Base-by-base conservation (phyloP, 2,329 filamentous ascomycete genomes). In the Geoglossum cookeanum region DNA sequence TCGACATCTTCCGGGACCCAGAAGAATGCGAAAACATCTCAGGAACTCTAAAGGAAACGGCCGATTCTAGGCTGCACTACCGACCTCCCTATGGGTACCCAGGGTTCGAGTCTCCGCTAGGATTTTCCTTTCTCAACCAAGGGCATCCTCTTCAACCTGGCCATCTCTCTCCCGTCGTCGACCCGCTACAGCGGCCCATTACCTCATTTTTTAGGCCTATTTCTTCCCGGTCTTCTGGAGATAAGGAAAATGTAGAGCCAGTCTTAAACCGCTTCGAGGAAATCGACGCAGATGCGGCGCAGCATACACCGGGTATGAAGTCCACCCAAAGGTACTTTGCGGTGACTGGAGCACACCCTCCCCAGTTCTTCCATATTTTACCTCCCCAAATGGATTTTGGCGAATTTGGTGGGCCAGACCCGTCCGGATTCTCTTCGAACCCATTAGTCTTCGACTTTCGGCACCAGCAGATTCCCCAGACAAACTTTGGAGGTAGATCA, bases 1-100 rank as follows among this genome's bases (percentile, higher is more conserved):
- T 73, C 57, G 57, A 64, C 6, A 63, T 74, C 42, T 73, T 70
- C 59, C 64, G 66, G 29, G 72, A 74, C 57, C 27, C 17, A 11
- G 22, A 57, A 29, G 27, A 57, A 27, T n/a, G 42, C 42, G 49
- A 53, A 6, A 22, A 53, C 22, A 22, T 44, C 42, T 33, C 55
- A 48, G 55, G 32, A 11, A 33, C 37, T 2, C 13, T 35, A 27
- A 57, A n/a, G 27, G 55, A 57, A 13, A 32, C 30, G 17, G 42
- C n/a, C 13, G 6, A 30, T 2, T 4, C 32, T 9, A 15, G 3
- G 22, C 30, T 35, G 17, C 30, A 11, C 5, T 53, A 37, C 22
- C n/a, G n/a, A 22, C 15, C 49, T 17, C 22, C 49, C 5, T 57
- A 51, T 45, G 42, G 55, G 11, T 51, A 52, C 17, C 9, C 29